A percentile compares a stretch with the other conserved stretches of the same genome.
These are phyloP conservation scores for Trichaptum fuscoviolaceum DNA, from an alignment of 768 basidiomycete species.

Conservation along the genomic window DNA sequence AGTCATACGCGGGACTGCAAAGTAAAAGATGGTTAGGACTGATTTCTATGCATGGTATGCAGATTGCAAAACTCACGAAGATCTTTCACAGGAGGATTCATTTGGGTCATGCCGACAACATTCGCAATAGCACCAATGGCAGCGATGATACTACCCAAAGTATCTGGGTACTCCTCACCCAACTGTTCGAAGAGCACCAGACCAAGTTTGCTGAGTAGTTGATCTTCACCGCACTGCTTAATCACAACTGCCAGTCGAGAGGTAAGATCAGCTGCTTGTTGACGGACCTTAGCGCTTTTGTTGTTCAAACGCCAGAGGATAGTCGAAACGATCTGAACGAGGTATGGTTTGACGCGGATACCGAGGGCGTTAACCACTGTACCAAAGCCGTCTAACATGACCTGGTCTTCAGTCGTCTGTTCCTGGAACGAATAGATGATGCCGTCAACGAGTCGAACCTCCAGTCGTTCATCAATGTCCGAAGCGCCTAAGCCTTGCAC, in stretches of 20 bases:
- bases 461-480: conserved; percentile 93
- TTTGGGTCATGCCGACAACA: conserved; percentile 99
- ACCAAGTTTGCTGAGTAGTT: conserved; percentile 91
- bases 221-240: conserved; percentile 98
- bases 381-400: conserved; percentile 98
- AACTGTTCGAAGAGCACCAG: conserved; percentile 97
- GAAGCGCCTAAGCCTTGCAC: conserved; percentile 91
- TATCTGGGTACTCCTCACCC: conserved; percentile 99
- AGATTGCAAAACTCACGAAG: conserved; percentile 60
- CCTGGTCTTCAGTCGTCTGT: conserved; percentile 97
- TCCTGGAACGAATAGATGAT: conserved; percentile 99
- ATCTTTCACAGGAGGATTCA: conserved; percentile 99
- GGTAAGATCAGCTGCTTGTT: conserved; percentile 98
- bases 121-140: conserved; percentile 99
- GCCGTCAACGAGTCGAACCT: conserved; percentile 91
- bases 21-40: conserved; percentile 9
- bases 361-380: conserved; percentile 95
- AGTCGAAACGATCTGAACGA: conserved; percentile 98
- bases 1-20: conserved; percentile 94
- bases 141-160: conserved; percentile 97
- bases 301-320: conserved; percentile 99
- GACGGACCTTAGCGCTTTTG: conserved; percentile 98
- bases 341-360: conserved; percentile 95
- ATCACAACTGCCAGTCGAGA: conserved; percentile 95
- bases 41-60: neutral